Evolutionary conservation across 2,329 filamentous ascomycete species (phyloP).

Genomic region (Paracoccidioides brasiliensis): DNA sequence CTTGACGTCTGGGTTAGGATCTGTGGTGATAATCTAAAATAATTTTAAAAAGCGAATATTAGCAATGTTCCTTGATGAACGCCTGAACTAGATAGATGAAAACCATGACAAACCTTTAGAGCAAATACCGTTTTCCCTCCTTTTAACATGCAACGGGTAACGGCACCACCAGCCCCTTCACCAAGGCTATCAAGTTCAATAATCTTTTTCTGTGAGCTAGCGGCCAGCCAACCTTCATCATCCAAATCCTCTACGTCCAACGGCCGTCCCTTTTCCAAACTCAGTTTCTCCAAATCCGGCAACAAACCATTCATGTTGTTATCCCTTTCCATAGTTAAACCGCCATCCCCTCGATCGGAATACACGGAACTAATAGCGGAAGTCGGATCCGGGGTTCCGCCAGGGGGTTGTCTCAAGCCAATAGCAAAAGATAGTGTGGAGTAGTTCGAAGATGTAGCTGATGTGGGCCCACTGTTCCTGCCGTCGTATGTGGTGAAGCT

Average conservation of each 20-base stretch:
- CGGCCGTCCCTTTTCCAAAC: slow-evolving; percentile 66
- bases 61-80: neutral
- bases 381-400: slow-evolving; percentile 64
- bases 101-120: slow-evolving; percentile 57
- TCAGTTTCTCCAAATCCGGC: slow-evolving; percentile 65
- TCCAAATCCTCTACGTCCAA: slow-evolving; percentile 90
- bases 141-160: slow-evolving; percentile 79
- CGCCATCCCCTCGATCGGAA: slow-evolving; percentile 66
- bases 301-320: slow-evolving; percentile 66
- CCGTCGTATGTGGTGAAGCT: slow-evolving; percentile 65
- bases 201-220: slow-evolving; percentile 77
- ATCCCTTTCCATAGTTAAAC: slow-evolving; percentile 67
- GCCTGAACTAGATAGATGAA: neutral
- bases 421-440: slow-evolving; percentile 74
- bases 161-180: slow-evolving; percentile 89
- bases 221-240: slow-evolving; percentile 88
- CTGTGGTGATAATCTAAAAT: slow-evolving; percentile 82
- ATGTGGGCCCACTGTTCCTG: slow-evolving; percentile 65
- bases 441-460: slow-evolving; percentile 75
- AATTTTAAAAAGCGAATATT: slow-evolving; percentile 10
- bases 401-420: slow-evolving; percentile 47
- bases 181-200: slow-evolving; percentile 79
- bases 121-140: slow-evolving; percentile 92
- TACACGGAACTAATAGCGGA: slow-evolving; percentile 79
- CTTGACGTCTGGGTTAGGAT: slow-evolving; percentile 94